Base-by-base conservation (phyloP, 768 basidiomycete genomes). In the Imleria badia region DNA sequence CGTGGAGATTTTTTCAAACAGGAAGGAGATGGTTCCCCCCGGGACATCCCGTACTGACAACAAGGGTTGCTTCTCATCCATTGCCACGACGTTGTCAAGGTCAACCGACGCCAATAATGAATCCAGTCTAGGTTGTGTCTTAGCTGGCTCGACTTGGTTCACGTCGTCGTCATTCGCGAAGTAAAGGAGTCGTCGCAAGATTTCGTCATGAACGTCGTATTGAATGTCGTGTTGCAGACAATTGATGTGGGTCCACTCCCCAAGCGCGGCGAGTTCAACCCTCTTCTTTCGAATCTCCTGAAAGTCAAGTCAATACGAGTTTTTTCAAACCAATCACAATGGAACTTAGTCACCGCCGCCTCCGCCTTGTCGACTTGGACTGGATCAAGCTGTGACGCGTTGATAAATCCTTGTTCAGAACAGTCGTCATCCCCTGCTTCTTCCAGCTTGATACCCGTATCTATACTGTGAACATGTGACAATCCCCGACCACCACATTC, bases 201-300 rank as follows among this genome's bases (percentile, higher is more conserved):
- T 72, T 23, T 79, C 76, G 67, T 94, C 91, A 45, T 84, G 80
- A 45, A 93, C 76, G 15, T 77, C 69, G 20, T 81, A 76, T 42
- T 67, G 65, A 1, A 78, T 73, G 15, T 71, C 66, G 6, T 72
- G 60, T 42, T 72, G 75, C 19, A 89, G 72, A 65, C 91, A 90
- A 65, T 92, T 83, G 69, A 93, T 81, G 65, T 96, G 94, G 22
- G 80, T 86, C 92, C 93, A 96, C 64, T 90, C 83, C 41, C 83
- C 81, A 31, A 96, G 78, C 5, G 86, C 78, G 6, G 87, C 85
- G 35, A 95, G 78, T 49, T 76, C 85, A 10, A 76, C 77, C 60
- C 81, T 83, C 75, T 88, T 86, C 72, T 83, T 87, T 63, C 81
- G 79, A 58, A 83, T 58, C 59, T 86, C 84, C 90, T 89, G 54